These are phyloP conservation scores for Elsinoe fawcettii DNA, from an alignment of 2,329 filamentous ascomycete species.

Conservation along the genomic window DNA sequence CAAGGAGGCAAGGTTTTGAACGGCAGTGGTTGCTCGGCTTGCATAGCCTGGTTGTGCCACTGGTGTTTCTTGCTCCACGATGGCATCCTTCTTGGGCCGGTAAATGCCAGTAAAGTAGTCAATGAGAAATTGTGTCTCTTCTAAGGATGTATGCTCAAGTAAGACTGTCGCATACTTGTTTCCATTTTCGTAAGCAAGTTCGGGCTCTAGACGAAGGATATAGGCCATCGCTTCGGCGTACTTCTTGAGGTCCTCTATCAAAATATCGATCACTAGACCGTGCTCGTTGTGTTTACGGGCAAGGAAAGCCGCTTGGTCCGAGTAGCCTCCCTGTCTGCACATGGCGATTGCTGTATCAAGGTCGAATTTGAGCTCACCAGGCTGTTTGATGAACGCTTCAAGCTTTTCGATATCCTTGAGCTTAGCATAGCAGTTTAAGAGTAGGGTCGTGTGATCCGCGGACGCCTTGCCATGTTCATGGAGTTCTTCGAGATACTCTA, in stretches of 20 bases:
- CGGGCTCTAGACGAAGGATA: conserved; percentile 78
- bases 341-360: conserved; percentile 94
- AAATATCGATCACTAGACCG: conserved; percentile 86
- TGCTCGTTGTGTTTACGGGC: conserved; percentile 91
- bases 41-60: conserved; percentile 29
- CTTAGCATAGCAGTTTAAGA: conserved; percentile 96
- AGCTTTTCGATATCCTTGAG: conserved; percentile 94
- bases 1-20: conserved; percentile 77
- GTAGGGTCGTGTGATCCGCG: conserved; percentile 85
- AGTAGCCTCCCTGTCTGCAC: conserved; percentile 96
- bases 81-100: conserved; percentile 59
- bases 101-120: conserved; percentile 90
- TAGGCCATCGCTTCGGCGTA: conserved; percentile 85
- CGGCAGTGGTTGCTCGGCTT: conserved; percentile 54
- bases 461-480: conserved; percentile 92
- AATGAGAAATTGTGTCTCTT: conserved; percentile 81
- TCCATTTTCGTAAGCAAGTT: conserved; percentile 75
- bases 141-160: conserved; percentile 73
- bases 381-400: conserved; percentile 92
- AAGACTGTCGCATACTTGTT: conserved; percentile 94
- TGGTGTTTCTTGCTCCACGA: conserved; percentile 42
- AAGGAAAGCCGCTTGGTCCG: conserved; percentile 90
- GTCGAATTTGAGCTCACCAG: conserved; percentile 90
- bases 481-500: conserved; percentile 92
- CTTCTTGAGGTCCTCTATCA: conserved; percentile 90